Base-by-base conservation (phyloP, 805 yeast species). In the Suhomyces canberraensis region DNA sequence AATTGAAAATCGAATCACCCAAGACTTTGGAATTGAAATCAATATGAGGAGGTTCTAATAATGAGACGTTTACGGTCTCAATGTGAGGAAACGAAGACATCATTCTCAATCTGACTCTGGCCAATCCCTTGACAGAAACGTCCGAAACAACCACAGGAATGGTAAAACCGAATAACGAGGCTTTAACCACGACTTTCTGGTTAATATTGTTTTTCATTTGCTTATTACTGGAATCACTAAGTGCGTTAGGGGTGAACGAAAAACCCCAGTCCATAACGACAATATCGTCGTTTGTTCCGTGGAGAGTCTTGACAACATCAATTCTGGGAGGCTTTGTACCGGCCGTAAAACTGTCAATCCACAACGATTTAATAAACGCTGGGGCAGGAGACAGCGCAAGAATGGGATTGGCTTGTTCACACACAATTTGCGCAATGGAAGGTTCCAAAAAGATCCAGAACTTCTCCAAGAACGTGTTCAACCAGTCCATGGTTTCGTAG, bases 231-330 rank as follows among this genome's bases (percentile, higher is more conserved):
- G 88, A 68, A 60, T 93, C 99, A 28, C 84, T 83, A 33, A 78
- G 61, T 26, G 89, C 84, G 61, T 87, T 88, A n/a, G 99, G 98
- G 18, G 87, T 84, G 67, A 90, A 87, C 1, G 96, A 85, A 29
- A 84, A 76, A 28, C 81, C 84, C 97, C 97, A 91, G 62, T 93
- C 98, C 96, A 93, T 93, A 36, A 95, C 96, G 8, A 91, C 95
- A 35, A 93, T 83, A 54, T 91, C 96, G 44, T 84, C 84, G 20
- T 79, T 81, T n/a, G 97, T 91, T 45, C 91, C 86, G 33, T 82
- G 85, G 53, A 89, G 77, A 2, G 97, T 86, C 56, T 93, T 86
- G 14, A 91, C 97, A 45, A 73, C 72, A 55, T 93, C 97, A 42
- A 93, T 73, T 59, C 98, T 77, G 22, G 96, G 96, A 8, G 99